phyloP scores from a whole-genome alignment of 257 asterid genomes.

The Przewalskia tangutica region DNA sequence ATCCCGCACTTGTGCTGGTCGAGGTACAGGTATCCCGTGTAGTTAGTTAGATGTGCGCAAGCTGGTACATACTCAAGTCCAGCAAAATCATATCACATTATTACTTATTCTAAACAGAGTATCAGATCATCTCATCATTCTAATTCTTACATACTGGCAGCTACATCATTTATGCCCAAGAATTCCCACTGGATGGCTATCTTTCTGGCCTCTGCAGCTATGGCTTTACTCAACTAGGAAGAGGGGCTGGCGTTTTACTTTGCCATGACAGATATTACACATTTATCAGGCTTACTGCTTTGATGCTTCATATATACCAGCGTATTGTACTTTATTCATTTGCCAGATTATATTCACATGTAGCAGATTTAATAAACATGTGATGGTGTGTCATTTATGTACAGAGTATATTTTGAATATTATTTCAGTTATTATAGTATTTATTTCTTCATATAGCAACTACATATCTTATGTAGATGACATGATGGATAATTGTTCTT shows the following conservation, averaged over 20 bases:
- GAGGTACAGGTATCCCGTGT: no score
- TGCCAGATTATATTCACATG: neutral
- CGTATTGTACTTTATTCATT: neutral
- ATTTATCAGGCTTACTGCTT: neutral
- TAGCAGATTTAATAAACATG: neutral
- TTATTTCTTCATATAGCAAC: neutral
- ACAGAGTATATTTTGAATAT: neutral
- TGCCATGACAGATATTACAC: neutral
- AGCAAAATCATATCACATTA: no score
- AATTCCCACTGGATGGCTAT: constrained; percentile 37
- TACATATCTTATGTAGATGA: neutral
- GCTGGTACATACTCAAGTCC: no score
- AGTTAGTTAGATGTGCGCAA: no score
- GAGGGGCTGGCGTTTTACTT: neutral
- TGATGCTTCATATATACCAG: neutral
- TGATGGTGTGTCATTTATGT: neutral
- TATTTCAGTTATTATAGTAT: neutral
- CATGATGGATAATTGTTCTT: neutral
- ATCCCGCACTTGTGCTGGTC: no score
- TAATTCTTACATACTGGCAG: constrained; percentile 17
- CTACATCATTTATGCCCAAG: constrained; percentile 24
- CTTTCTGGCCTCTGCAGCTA: constrained; percentile 20
- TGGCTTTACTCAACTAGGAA: constrained; percentile 21
- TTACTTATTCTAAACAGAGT: neutral
- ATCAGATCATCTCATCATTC: neutral